Percentiles rank a stretch among this genome's conserved stretches.
Conservation (phyloP, 2,329 filamentous ascomycete species). For the Colletotrichum cordylinicola region DNA sequence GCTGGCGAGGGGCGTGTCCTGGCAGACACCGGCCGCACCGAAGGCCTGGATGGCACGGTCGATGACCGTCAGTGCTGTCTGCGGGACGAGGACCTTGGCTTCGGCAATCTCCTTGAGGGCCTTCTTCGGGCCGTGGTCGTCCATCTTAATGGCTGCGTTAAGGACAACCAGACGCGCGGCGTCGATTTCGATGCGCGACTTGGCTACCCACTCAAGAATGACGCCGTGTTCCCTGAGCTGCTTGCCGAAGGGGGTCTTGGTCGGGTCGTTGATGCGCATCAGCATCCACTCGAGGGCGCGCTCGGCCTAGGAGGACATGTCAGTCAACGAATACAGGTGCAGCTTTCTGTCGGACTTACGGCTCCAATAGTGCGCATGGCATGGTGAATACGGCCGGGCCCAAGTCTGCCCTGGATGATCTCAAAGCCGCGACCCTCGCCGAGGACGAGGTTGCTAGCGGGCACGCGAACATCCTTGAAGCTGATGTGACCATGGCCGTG, state of each 20-base stretch:
- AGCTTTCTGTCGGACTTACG: conserved; percentile 46
- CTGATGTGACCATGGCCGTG: conserved; percentile 94
- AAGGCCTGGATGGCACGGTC: conserved; percentile 94
- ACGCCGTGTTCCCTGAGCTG: conserved; percentile 87
- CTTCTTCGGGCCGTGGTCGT: conserved; percentile 85
- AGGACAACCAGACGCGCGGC: conserved; percentile 87
- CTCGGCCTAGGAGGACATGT: conserved; percentile 65
- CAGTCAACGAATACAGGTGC: background rate
- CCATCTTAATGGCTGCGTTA: conserved; percentile 95
- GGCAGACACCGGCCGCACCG: conserved; percentile 87
- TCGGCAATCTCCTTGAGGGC: conserved; percentile 93
- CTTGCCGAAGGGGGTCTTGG: conserved; percentile 91
- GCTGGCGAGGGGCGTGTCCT: conserved; percentile 89
- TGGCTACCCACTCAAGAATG: conserved; percentile 93
- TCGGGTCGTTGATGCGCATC: conserved; percentile 89
- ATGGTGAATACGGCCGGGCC: conserved; percentile 96
- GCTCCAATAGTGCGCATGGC: conserved; percentile 95
- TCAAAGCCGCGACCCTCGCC: conserved; percentile 96
- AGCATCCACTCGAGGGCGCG: conserved; percentile 94
- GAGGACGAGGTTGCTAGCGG: conserved; percentile 82
- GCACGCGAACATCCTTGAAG: conserved; percentile 90
- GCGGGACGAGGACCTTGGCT: conserved; percentile 90
- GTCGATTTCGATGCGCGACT: conserved; percentile 92
- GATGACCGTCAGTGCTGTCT: conserved; percentile 83
- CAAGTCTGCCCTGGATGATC: conserved; percentile 96